Evolutionary conservation across 257 asterid species (phyloP).

Genomic region (Voacanga thouarsii): DNA sequence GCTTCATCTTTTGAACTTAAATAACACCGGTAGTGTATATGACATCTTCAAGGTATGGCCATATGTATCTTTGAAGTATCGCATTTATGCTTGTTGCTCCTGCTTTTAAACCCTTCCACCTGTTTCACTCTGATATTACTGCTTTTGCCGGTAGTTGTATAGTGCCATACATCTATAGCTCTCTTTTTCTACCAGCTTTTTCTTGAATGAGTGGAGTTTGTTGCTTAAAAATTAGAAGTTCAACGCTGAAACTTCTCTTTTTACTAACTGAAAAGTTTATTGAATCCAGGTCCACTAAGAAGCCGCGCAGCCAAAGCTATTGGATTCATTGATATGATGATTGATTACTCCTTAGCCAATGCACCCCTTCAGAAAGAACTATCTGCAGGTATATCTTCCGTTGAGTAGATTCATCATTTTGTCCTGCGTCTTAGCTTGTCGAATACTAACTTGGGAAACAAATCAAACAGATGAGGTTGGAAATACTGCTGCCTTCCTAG

Average conservation of each 20-base stretch:
- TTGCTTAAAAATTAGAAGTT: background rate
- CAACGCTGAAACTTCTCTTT: background rate
- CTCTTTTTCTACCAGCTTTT: background rate
- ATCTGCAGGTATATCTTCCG: conserved; percentile 51
- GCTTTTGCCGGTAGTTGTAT: background rate
- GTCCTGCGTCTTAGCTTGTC: background rate
- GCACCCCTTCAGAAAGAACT: conserved; percentile 87
- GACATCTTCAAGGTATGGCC: background rate
- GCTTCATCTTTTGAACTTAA: background rate
- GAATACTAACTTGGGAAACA: background rate
- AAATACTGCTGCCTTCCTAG: conserved; percentile 76
- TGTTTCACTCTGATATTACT: background rate
- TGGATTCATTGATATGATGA: conserved; percentile 90
- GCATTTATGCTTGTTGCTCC: background rate
- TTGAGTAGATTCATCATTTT: background rate
- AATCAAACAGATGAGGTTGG: conserved; percentile 79
- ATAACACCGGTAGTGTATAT: background rate
- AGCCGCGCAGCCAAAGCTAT: conserved; percentile 94
- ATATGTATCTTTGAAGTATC: too few species aligned
- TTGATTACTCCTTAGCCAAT: conserved; percentile 70
- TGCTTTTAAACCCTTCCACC: background rate
- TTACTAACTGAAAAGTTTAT: background rate
- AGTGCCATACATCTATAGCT: background rate
- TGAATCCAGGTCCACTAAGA: conserved; percentile 63
- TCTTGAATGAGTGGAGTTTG: background rate